These are phyloP conservation scores for Fusarium napiforme DNA, from an alignment of 2,329 filamentous ascomycete species.

Conservation along the genomic window DNA sequence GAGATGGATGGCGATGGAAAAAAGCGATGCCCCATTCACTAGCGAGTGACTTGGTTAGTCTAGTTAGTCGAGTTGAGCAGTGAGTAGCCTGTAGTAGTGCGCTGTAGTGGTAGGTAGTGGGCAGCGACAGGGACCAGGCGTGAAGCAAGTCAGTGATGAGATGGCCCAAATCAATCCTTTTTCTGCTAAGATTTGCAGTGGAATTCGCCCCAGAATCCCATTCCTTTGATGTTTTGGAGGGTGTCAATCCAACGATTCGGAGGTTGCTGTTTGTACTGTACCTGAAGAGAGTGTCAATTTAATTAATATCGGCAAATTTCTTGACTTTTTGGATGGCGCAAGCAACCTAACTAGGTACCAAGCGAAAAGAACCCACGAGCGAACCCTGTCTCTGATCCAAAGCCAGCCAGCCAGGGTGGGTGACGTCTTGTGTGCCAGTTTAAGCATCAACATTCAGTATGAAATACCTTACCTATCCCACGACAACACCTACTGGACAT, in stretches of 20 bases:
- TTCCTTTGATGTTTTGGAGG: conserved; percentile 31
- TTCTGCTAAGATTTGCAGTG: conserved; percentile 47
- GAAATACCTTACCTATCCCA: neutral
- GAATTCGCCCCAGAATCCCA: conserved; percentile 42
- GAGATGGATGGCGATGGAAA: conserved; percentile 33
- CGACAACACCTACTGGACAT: neutral
- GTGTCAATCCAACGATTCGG: conserved; percentile 33
- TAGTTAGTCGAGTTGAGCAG: neutral
- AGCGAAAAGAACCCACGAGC: conserved; percentile 24
- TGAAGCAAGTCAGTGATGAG: conserved; percentile 42
- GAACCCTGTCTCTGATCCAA: conserved; percentile 37
- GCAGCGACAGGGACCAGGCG: conserved; percentile 43
- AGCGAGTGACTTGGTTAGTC: conserved; percentile 1
- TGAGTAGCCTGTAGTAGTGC: conserved; percentile 5
- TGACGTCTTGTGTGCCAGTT: conserved; percentile 15
- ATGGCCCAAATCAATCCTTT: conserved; percentile 33
- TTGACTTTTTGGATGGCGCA: conserved; percentile 39
- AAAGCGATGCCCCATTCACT: conserved; percentile 44
- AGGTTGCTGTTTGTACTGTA: neutral
- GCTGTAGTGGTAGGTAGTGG: conserved; percentile 29
- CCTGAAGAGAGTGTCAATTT: neutral
- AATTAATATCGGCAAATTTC: conserved; percentile 8
- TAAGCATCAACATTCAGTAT: neutral
- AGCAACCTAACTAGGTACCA: conserved; percentile 29
- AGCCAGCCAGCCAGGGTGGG: conserved; percentile 29